Evolutionary conservation across 75 land plant genomes (phyloP).

Genomic region (Ceratopteris richardii): DNA sequence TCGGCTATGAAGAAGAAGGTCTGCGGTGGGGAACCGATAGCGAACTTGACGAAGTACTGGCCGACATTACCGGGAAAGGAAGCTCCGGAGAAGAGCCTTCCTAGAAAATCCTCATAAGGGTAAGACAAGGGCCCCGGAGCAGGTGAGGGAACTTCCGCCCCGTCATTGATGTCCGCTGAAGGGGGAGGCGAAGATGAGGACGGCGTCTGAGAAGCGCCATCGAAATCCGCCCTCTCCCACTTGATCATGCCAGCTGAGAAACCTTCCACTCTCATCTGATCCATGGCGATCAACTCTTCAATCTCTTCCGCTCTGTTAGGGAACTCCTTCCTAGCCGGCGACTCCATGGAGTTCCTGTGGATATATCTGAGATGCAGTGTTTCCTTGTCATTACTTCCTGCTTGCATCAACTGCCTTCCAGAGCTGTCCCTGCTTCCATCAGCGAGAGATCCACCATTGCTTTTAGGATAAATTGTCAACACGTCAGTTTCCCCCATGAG

Average conservation of each 20-base stretch:
- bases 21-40: constrained; percentile 52
- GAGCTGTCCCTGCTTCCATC: too few species aligned
- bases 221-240: neutral
- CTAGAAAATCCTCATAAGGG: neutral
- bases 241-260: neutral
- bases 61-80: constrained; percentile 12
- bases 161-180: neutral
- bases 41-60: constrained; percentile 51
- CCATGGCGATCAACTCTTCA: neutral
- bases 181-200: neutral
- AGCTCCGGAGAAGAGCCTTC: neutral
- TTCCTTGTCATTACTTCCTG: neutral
- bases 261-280: constrained; percentile 1
- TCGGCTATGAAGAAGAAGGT: constrained; percentile 45
- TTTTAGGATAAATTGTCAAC: too few species aligned
- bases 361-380: neutral
- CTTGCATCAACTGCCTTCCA: neutral
- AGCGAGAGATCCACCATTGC: too few species aligned
- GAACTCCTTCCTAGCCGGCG: neutral
- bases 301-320: constrained; percentile 1
- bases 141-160: neutral
- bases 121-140: neutral
- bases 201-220: neutral
- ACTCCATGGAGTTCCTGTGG: neutral
- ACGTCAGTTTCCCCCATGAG: too few species aligned